phyloP scores from a whole-genome alignment of 2,329 filamentous ascomycete genomes.

The Aspergillus persii region DNA sequence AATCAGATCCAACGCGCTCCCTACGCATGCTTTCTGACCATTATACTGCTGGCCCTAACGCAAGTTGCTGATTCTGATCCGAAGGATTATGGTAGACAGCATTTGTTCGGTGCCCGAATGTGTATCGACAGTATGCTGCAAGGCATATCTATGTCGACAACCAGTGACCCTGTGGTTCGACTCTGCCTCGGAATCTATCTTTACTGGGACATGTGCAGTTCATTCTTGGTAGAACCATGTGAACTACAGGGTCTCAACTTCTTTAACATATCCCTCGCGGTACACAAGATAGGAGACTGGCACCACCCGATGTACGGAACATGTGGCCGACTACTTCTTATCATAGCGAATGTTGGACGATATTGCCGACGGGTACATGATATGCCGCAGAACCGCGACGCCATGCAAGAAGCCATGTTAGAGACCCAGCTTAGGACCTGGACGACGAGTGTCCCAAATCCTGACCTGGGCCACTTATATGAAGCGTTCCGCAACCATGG shows the following conservation, averaged over 20 bases:
- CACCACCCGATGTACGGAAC: slow-evolving; percentile 15
- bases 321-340: slow-evolving; percentile 9
- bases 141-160: slow-evolving; percentile 6
- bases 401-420: slow-evolving; percentile 9
- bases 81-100: slow-evolving; percentile 13
- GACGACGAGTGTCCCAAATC: slow-evolving; percentile 6
- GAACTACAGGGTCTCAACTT: slow-evolving; percentile 3
- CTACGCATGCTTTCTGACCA: slow-evolving; percentile 8
- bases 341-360: slow-evolving; percentile 12
- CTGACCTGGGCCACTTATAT: slow-evolving; percentile 10
- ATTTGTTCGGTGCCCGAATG: slow-evolving; percentile 12
- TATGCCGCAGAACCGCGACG: slow-evolving; percentile 7
- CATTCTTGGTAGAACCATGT: slow-evolving; percentile 10
- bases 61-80: slow-evolving; percentile 7
- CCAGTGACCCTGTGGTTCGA: slow-evolving; percentile 4
- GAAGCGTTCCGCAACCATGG: slow-evolving; percentile 15
- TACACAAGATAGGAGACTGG: slow-evolving; percentile 12
- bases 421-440: slow-evolving; percentile 10
- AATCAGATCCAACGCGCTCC: slow-evolving; percentile 1
- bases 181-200: slow-evolving; percentile 14
- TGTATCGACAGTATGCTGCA: slow-evolving; percentile 13
- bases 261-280: slow-evolving; percentile 4
- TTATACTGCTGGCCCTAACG: slow-evolving; percentile 9
- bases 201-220: slow-evolving; percentile 16
- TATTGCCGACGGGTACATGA: slow-evolving; percentile 13